Evolutionary conservation across 352 stramenopile genomes (phyloP).

Genomic region (Globisporangium camurandrum): DNA sequence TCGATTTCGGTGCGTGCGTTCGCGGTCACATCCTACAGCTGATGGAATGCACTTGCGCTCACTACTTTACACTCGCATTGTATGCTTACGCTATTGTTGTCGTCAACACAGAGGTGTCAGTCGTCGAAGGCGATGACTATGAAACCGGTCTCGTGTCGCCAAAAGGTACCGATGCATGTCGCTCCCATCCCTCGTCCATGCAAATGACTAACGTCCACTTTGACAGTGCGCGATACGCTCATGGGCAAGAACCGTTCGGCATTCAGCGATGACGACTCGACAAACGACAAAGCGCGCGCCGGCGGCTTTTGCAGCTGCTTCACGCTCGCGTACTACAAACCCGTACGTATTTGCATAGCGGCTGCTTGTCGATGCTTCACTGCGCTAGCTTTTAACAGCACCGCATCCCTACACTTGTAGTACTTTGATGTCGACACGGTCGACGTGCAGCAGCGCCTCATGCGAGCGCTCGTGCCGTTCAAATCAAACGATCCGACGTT

Average conservation of each 20-base stretch:
- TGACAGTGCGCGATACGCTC: conserved; percentile 38
- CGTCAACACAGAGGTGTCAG: conserved; percentile 52
- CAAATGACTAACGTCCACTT: neutral
- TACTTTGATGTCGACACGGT: conserved; percentile 84
- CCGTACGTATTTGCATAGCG: conserved; percentile 30
- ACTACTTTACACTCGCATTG: neutral
- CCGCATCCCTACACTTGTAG: too few relatives aligned
- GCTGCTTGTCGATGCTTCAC: too few relatives aligned
- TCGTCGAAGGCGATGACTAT: conserved; percentile 61
- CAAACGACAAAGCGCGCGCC: conserved; percentile 9
- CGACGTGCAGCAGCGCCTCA: conserved; percentile 71
- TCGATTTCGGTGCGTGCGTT: conserved; percentile 60
- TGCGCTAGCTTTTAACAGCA: too few relatives aligned
- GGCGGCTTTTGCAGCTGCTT: conserved; percentile 75
- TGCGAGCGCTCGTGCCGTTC: conserved; percentile 68
- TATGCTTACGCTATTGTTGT: neutral
- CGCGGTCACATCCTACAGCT: neutral
- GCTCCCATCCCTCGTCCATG: neutral
- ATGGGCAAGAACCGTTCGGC: conserved; percentile 47
- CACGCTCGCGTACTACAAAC: conserved; percentile 76
- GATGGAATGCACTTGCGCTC: neutral
- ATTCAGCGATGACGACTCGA: conserved; percentile 28
- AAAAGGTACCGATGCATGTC: conserved; percentile 32
- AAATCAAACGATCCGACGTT: conserved; percentile 83
- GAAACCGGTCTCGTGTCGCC: conserved; percentile 71